phyloP scores from a whole-genome alignment of 2,329 filamentous ascomycete species.

The Lecanicillium sp. region DNA sequence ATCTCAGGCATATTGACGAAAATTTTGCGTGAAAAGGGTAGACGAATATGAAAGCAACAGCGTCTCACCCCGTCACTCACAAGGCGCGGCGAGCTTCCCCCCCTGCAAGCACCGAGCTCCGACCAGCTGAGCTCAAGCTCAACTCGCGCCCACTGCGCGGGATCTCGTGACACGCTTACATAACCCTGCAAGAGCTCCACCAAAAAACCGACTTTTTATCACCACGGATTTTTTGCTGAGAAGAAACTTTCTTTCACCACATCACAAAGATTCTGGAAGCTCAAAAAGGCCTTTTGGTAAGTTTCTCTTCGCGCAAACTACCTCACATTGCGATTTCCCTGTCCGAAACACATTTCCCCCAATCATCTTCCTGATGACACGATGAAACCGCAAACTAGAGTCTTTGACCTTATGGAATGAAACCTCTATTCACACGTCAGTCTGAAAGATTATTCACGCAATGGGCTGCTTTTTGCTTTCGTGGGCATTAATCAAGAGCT shows the following conservation, averaged over 20 bases:
- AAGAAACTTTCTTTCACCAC: conserved; percentile 20
- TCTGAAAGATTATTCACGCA: conserved; percentile 54
- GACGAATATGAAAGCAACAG: not conserved
- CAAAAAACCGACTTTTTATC: conserved; percentile 17
- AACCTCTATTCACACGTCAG: conserved; percentile 88
- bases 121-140: no score
- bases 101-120: not conserved
- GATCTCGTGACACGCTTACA: conserved; percentile 26
- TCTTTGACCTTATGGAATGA: conserved; percentile 89
- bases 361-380: conserved; percentile 66
- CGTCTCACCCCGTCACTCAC: not conserved
- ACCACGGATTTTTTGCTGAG: conserved; percentile 22
- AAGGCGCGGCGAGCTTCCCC: not conserved
- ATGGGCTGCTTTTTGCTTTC: conserved; percentile 3
- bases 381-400: conserved; percentile 89
- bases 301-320: conserved; percentile 8
- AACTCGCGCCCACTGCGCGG: conserved; percentile 27
- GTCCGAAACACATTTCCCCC: conserved; percentile 14
- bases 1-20: conserved; percentile 52
- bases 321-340: conserved; percentile 7
- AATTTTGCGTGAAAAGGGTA: not conserved
- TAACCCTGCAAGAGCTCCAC: conserved; percentile 14
- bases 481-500: not conserved
- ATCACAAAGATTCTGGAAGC: conserved; percentile 11
- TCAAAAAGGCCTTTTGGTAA: conserved; percentile 23